Evolutionary conservation across 768 basidiomycete genomes (phyloP), one percentile per base, ranked within the genome.

Genomic region (Boletus reticuloceps): DNA sequence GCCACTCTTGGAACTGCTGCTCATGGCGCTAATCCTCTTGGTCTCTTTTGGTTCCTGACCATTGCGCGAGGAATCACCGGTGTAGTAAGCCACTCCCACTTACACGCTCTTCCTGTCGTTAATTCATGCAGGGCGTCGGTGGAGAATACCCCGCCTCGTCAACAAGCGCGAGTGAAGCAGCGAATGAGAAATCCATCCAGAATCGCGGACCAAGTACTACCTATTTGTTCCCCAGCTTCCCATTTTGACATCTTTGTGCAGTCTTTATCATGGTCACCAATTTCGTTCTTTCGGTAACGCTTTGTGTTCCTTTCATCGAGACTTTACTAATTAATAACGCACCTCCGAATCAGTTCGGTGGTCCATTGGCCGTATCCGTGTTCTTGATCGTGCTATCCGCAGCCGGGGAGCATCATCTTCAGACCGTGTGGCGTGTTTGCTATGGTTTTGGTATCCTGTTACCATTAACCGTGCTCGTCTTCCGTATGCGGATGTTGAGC

Each of bases 191-290:
- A 62, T 81, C 81, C 69, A 51, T 80, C 29, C 75, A 77, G 59
- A 68, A 76, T 50, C 79, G 88, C 37, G 89, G 89, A 1, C 84
- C 85, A 59, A 73, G 83, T 83, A 60, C 29, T 48, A 11, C 29
- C 2, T 17, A 62, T 61, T n/a, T 51, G 54, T 17, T 8, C 32
- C 40, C 22, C 20, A n/a, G 47, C 42, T 52, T 44, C 31, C 17
- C 5, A 9, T 44, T 22, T 31, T 61, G 16, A 57, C 43, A 20
- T 43, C 25, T 36, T 52, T 53, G 20, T 34, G 25, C 54, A 83
- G 81, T 85, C 19, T 88, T 89, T 69, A 84, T 88, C 64, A 81
- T 90, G 79, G 86, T 88, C 54, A 89, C 85, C 14, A 88, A 89
- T 67, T 80, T 87, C 46, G 83, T 85, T 47, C 76, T 88, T 50